These are phyloP conservation scores for Ophiosphaerella narmari DNA, from an alignment of 2,329 filamentous ascomycete species.

Conservation along the genomic window DNA sequence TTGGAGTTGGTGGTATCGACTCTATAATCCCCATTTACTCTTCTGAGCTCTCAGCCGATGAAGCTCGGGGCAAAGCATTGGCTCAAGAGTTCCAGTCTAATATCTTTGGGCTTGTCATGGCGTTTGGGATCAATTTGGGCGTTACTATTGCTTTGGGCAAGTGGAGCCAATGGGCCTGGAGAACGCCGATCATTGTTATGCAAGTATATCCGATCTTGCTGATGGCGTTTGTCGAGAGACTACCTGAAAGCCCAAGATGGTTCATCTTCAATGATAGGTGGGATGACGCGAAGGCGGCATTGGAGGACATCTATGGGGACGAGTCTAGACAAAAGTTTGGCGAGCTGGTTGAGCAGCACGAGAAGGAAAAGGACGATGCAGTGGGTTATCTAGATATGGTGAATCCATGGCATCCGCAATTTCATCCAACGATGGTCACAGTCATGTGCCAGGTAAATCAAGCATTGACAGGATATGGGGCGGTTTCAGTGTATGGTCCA, in stretches of 20 bases:
- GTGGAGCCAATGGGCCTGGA: constrained; percentile 64
- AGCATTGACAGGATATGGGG: constrained; percentile 62
- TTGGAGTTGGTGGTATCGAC: constrained; percentile 65
- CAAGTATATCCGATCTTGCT: constrained; percentile 62
- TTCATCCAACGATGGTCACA: constrained; percentile 64
- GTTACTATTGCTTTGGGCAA: constrained; percentile 61
- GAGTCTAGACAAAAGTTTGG: constrained; percentile 56
- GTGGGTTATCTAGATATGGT: constrained; percentile 64
- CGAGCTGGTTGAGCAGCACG: constrained; percentile 56
- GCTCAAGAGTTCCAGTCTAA: constrained; percentile 69
- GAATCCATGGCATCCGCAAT: constrained; percentile 58
- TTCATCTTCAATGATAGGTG: constrained; percentile 57
- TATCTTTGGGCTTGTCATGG: constrained; percentile 65
- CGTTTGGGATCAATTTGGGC: constrained; percentile 63
- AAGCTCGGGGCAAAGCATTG: constrained; percentile 61
- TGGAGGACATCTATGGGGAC: constrained; percentile 57
- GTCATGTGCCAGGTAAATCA: constrained; percentile 69
- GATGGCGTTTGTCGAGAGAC: constrained; percentile 56
- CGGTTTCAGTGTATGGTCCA: constrained; percentile 65
- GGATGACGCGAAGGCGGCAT: constrained; percentile 56
- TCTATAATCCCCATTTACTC: constrained; percentile 65
- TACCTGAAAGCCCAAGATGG: constrained; percentile 65
- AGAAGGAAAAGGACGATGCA: constrained; percentile 54
- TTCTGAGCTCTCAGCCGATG: constrained; percentile 61
- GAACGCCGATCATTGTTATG: constrained; percentile 65